Evolutionary conservation across 495 filamentous ascomycete species (phyloP), one percentile per base, ranked within the genome.

Genomic region (Niebla homalea): DNA sequence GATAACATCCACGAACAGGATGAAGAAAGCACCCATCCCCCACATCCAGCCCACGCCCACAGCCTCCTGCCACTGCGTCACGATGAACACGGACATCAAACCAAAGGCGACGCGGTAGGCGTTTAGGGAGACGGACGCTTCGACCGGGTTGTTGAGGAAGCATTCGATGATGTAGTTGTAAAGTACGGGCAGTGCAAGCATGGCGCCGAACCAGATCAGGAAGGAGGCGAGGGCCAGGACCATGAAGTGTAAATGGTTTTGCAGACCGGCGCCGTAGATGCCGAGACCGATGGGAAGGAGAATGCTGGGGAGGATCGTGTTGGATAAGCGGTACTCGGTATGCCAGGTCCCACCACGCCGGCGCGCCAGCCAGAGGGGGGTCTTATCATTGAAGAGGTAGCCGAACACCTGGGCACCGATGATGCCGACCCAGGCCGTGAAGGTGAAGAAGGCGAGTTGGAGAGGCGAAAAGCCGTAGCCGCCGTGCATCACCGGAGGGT

Each of bases 21-120:
- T 60, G 54, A 75, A 71, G 44, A 76, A 70, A 0, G 70, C 70
- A 63, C 67, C 67, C 65, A 70, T 75, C 0, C 73, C 73, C 61
- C 70, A 76, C 0, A 70, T 67, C 70, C 70, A 73, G 18, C 64
- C 64, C 1, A 65, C 53, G 3, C 58, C 62, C 2, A 73, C 65
- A 14, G 51, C 57, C 3, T 36, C 60, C 4, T 60, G 52, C 68
- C 70, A 73, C 5, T 56, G 50, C 19, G 54, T 56, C 18, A 68
- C 56, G 39, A 64, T 67, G 48, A 71, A 73, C 32, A 60, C 54
- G 7, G 65, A 54, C 1, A 58, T 59, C 19, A 70, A 50, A 1
- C 66, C 68, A 16, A 69, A 61, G 1, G 59, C 46, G 4, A 68
- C 47, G 0, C 67, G 60, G 45, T 61, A 67, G 16, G 56, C 55